Percentiles rank a stretch among this genome's conserved stretches.
These are phyloP conservation scores for Gleditsia sinensis DNA, from an alignment of 306 rosid genomes.

Conservation along the genomic window DNA sequence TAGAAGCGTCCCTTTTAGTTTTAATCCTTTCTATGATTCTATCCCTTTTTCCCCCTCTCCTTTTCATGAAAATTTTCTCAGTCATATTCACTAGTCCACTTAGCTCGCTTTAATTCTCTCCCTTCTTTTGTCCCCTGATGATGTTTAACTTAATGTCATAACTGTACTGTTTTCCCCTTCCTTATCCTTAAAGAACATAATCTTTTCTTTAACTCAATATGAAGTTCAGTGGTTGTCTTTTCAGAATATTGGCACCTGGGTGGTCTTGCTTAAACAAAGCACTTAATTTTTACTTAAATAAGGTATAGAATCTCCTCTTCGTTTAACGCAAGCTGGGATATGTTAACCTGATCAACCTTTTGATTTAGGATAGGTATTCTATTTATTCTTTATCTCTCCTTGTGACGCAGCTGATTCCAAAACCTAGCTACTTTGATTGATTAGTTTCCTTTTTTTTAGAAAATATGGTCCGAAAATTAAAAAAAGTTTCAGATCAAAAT, in stretches of 20 bases:
- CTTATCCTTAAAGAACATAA: slow-evolving; percentile 31
- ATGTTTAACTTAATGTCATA: background rate
- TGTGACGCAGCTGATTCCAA: slow-evolving; percentile 34
- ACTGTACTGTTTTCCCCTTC: too few species aligned
- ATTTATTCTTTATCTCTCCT: slow-evolving; percentile 23
- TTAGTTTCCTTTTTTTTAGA: slow-evolving; percentile 20
- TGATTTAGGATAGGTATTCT: background rate
- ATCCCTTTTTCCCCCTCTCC: too few species aligned
- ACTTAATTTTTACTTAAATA: background rate
- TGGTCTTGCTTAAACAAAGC: background rate
- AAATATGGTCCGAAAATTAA: background rate
- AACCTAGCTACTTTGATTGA: slow-evolving; percentile 29
- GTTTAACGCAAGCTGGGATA: too few species aligned
- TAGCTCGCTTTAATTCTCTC: too few species aligned
- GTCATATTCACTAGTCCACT: too few species aligned
- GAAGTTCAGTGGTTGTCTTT: slow-evolving; percentile 12
- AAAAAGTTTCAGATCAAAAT: slow-evolving; percentile 30
- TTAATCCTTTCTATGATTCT: too few species aligned
- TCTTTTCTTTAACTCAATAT: slow-evolving; percentile 15
- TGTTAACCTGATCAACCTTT: background rate
- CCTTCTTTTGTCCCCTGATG: too few species aligned
- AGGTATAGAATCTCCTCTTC: background rate
- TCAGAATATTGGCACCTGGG: slow-evolving; percentile 34
- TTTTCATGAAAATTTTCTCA: too few species aligned
- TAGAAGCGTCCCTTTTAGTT: too few species aligned